Evolutionary conservation across 179 eudicot species (phyloP), one percentile per base, ranked within the genome.

Genomic region (Beta corolliflora): DNA sequence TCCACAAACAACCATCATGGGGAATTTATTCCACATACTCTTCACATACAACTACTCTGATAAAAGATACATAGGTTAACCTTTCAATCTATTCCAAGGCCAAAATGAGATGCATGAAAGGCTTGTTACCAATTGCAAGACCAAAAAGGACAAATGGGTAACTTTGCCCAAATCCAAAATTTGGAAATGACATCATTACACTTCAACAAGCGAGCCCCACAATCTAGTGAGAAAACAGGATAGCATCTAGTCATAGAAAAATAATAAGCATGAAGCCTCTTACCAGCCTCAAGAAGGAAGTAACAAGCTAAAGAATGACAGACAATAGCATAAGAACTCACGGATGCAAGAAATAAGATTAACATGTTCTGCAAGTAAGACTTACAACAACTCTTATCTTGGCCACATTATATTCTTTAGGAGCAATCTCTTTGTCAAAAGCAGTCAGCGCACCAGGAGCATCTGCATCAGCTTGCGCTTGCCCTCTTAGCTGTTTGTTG

Each of bases 331-430:
- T 5, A 65, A 11, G 54, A 67, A 54, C 53, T 29, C 18, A 13
- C 59, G 19, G 45, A 71, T 56, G 65, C 3, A 63, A 52, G 25
- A 77, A 73, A 59, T 18, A 66, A 52, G 54, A 56, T 56, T 46
- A 29, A 23, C 19, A 48, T 48, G 64, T 16, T 55, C 36, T 67
- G 48, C 64, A 58, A 66, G 82, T 5, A 66, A 75, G 86, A 87
- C 90, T 84, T 91, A 96, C 99, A 92, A 96, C 98, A 68, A 95
- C 99, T 94, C 92, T 95, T 80, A 95, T 89, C 85, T 95, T 95
- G 75, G 99, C 98, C 85, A 96, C 97, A 78, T 91, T 96, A 78
- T 81, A 91, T 80, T 96, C 99, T 91, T 91, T 96, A 25, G 92
- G 77, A 82, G 46, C 85, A 81, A 14, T 86, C 84, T 91, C 97